Conservation (phyloP, 2,329 filamentous ascomycete genomes). For the Colletotrichum horii region DNA sequence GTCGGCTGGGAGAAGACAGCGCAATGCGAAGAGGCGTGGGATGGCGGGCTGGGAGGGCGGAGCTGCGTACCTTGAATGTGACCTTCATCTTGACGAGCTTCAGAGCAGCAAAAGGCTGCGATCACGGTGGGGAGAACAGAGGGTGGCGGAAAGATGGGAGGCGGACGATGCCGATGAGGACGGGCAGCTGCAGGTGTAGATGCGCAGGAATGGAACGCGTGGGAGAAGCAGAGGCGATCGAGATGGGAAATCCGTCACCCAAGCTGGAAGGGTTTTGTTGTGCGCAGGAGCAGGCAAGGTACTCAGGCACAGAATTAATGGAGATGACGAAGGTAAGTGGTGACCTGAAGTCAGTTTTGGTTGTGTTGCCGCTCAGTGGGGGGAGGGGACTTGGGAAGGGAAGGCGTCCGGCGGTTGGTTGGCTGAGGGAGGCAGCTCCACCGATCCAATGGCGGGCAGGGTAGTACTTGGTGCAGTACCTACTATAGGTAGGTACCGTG, state of each 20-base stretch:
- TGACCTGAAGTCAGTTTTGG: slow-evolving; percentile 23
- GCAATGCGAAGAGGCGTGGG: not conserved
- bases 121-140: not conserved
- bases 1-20: not conserved
- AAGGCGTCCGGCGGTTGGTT: slow-evolving; percentile 13
- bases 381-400: not conserved
- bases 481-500: not conserved
- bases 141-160: not conserved
- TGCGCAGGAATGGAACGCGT: slow-evolving; percentile 3
- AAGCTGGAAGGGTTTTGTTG: slow-evolving; percentile 6
- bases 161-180: not conserved
- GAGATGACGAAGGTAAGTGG: slow-evolving; percentile 23
- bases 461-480: too few species aligned
- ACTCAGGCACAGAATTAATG: slow-evolving; percentile 18
- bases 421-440: slow-evolving; percentile 18
- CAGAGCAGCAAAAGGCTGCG: slow-evolving; percentile 34
- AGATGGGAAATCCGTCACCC: slow-evolving; percentile 16
- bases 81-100: slow-evolving; percentile 67
- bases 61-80: slow-evolving; percentile 63
- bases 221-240: not conserved
- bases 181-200: not conserved
- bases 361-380: slow-evolving; percentile 19
- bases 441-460: not conserved
- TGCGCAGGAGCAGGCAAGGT: slow-evolving; percentile 7
- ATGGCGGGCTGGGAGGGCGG: not conserved